These are phyloP conservation scores for Starmera pachycereana DNA, from an alignment of 805 yeast genomes.

Conservation along the genomic window DNA sequence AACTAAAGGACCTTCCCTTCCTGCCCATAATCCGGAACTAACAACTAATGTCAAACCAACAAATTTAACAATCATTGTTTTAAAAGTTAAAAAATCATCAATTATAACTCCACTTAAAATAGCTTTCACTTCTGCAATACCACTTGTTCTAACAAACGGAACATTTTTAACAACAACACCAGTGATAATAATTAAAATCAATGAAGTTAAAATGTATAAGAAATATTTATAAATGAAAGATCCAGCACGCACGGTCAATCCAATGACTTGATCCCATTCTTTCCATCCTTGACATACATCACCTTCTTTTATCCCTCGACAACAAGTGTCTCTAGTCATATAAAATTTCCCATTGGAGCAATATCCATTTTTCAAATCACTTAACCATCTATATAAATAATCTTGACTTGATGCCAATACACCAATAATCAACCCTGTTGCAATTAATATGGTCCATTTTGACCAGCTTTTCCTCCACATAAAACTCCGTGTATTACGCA, in stretches of 20 bases:
- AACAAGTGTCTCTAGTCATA: constrained; percentile 19
- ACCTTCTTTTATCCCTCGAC: constrained; percentile 19
- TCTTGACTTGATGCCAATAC: constrained; percentile 38
- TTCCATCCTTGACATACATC: constrained; percentile 23
- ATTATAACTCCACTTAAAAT: constrained; percentile 57
- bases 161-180: constrained; percentile 20
- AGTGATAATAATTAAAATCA: constrained; percentile 29
- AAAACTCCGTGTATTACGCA: neutral
- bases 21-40: constrained; percentile 73
- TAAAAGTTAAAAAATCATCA: constrained; percentile 38
- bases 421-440: constrained; percentile 38
- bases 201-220: constrained; percentile 27
- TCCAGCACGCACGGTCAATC: constrained; percentile 15
- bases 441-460: constrained; percentile 38
- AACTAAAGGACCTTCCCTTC: constrained; percentile 81
- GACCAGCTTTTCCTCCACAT: constrained; percentile 9
- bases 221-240: constrained; percentile 23
- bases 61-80: constrained; percentile 45
- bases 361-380: constrained; percentile 42
- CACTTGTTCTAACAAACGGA: constrained; percentile 39
- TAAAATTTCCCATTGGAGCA: constrained; percentile 27
- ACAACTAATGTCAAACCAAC: constrained; percentile 53
- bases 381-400: constrained; percentile 36
- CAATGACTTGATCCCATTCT: constrained; percentile 22
- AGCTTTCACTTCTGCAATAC: constrained; percentile 66